phyloP scores from a whole-genome alignment of 805 yeast genomes.

The Ogataea dorogensis region DNA sequence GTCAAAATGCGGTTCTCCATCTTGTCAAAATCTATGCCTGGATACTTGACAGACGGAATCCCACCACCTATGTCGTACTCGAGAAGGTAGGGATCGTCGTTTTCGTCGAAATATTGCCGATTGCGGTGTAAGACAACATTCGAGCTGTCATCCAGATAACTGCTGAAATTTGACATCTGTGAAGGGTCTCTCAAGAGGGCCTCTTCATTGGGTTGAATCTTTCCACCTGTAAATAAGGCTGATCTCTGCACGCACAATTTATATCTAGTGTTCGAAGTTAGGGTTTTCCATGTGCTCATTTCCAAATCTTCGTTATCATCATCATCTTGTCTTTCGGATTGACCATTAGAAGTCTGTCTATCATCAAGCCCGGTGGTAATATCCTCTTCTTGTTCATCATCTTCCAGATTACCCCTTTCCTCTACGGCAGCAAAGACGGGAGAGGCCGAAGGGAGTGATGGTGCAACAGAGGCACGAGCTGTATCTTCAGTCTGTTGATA shows the following conservation, averaged over 20 bases:
- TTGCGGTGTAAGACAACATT: constrained; percentile 35
- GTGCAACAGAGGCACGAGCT: not conserved
- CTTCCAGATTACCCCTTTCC: constrained; percentile 16
- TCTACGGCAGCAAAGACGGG: constrained; percentile 1
- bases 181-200: constrained; percentile 66
- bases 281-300: constrained; percentile 76
- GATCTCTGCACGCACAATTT: constrained; percentile 70
- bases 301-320: constrained; percentile 75
- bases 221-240: constrained; percentile 57
- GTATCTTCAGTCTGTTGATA: not conserved
- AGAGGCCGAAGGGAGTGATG: constrained; percentile 1
- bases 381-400: constrained; percentile 44
- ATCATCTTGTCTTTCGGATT: constrained; percentile 26
- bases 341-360: constrained; percentile 18
- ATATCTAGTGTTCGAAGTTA: constrained; percentile 77
- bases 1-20: constrained; percentile 46
- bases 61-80: constrained; percentile 88
- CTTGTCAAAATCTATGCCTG: constrained; percentile 47
- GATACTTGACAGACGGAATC: constrained; percentile 60
- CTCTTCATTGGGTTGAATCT: constrained; percentile 61
- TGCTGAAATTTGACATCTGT: constrained; percentile 63
- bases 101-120: constrained; percentile 44
- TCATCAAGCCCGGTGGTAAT: constrained; percentile 42
- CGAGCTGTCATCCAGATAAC: constrained; percentile 40
- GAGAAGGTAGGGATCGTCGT: constrained; percentile 61